Evolutionary conservation across 1,139 yeast species (phyloP).

Genomic region (Saccharomycopsis hybrid): DNA sequence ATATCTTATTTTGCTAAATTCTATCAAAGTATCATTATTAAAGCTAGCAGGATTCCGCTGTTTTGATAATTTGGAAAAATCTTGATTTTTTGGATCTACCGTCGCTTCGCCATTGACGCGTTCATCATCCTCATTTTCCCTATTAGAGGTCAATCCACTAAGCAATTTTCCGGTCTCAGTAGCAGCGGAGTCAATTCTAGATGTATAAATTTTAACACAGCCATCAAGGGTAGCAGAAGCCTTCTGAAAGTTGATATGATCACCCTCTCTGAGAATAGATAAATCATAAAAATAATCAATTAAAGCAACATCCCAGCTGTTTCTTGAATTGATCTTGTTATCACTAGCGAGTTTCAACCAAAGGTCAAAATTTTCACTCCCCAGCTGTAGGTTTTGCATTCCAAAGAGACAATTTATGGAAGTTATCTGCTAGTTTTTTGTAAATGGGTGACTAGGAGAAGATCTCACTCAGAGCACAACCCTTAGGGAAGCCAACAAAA

Average conservation of each 20-base stretch:
- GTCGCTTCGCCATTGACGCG: constrained; percentile 17
- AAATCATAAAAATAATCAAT: constrained; percentile 70
- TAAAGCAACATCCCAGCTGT: constrained; percentile 62
- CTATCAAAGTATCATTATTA: constrained; percentile 24
- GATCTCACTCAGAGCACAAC: no score
- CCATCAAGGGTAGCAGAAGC: constrained; percentile 63
- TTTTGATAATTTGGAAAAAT: no score
- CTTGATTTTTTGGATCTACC: constrained; percentile 21
- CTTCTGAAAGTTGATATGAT: constrained; percentile 49
- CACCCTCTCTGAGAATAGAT: constrained; percentile 48
- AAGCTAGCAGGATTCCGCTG: no score
- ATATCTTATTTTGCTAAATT: constrained; percentile 43
- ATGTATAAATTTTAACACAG: constrained; percentile 57
- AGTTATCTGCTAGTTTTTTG: no score
- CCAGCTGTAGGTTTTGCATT: background rate
- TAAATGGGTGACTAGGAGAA: no score
- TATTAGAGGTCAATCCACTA: constrained; percentile 49
- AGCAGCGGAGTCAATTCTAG: constrained; percentile 70
- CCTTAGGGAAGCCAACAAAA: no score
- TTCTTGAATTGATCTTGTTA: constrained; percentile 39
- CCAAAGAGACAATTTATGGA: no score
- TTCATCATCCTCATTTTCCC: constrained; percentile 23
- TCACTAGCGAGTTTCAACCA: constrained; percentile 28
- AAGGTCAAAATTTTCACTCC: constrained; percentile 24
- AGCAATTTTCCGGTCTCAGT: constrained; percentile 65